Percentiles rank a stretch among this genome's conserved stretches.
Conservation (phyloP, 2,329 filamentous ascomycete species). For the Cercospora canescens region DNA sequence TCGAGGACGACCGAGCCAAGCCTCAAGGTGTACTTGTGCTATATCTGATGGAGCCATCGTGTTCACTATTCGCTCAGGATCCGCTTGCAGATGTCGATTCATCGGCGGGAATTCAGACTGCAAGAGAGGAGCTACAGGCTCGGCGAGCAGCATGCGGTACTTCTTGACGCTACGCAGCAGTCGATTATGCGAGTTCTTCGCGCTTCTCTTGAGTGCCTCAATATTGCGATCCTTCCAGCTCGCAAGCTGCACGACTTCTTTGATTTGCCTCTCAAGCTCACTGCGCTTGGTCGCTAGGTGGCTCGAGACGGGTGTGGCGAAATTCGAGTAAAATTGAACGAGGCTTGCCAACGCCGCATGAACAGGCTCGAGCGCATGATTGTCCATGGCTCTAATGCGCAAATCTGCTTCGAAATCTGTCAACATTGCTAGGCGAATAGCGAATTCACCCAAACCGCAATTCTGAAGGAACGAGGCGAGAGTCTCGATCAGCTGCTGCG, state of each 20-base stretch:
- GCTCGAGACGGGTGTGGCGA: conserved; percentile 65
- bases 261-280: conserved; percentile 86
- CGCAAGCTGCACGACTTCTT: conserved; percentile 85
- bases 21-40: background rate
- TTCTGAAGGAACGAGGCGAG: conserved; percentile 77
- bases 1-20: conserved; percentile 11
- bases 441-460: conserved; percentile 76
- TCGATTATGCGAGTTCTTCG: conserved; percentile 85
- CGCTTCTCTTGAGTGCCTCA: conserved; percentile 81
- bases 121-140: conserved; percentile 67
- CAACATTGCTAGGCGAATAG: conserved; percentile 71
- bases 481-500: conserved; percentile 69
- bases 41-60: background rate
- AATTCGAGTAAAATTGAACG: conserved; percentile 71
- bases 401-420: conserved; percentile 63
- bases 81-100: background rate
- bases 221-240: conserved; percentile 99
- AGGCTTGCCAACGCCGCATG: conserved; percentile 72
- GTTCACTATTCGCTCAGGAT: background rate
- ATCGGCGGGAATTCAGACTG: conserved; percentile 25
- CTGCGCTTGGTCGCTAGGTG: conserved; percentile 66
- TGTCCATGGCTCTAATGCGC: conserved; percentile 59
- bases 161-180: conserved; percentile 89
- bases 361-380: conserved; percentile 44
- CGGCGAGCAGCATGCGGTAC: conserved; percentile 76